These are phyloP conservation scores for Pythium aristosporum DNA, from an alignment of 352 stramenopile genomes.

Conservation along the genomic window DNA sequence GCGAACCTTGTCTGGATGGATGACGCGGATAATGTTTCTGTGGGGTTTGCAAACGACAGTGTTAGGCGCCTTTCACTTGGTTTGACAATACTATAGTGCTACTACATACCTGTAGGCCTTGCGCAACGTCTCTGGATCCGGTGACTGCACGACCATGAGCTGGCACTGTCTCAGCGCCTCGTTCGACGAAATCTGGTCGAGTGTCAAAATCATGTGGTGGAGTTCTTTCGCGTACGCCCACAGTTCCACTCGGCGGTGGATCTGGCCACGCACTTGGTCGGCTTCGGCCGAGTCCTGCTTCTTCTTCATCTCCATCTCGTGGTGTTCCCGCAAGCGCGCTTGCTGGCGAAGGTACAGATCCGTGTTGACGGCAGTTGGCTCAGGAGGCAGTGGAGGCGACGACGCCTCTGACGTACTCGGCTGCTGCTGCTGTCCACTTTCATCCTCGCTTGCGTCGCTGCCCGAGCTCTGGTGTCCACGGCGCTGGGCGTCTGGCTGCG, in stretches of 20 bases:
- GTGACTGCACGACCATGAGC: conserved; percentile 76
- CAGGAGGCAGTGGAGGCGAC: conserved; percentile 60
- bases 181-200: conserved; percentile 78
- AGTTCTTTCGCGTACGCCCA: conserved; percentile 85
- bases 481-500: conserved; percentile 37
- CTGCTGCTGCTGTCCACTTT: conserved; percentile 9
- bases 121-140: conserved; percentile 74
- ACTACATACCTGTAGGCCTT: conserved; percentile 73
- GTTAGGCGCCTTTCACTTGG: background rate
- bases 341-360: conserved; percentile 84
- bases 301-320: conserved; percentile 82
- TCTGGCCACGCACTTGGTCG: conserved; percentile 71
- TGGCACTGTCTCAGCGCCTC: conserved; percentile 75
- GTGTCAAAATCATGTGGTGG: conserved; percentile 79
- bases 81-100: background rate
- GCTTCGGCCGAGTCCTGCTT: conserved; percentile 78
- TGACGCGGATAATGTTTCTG: conserved; percentile 85
- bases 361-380: conserved; percentile 64
- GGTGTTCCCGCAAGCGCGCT: conserved; percentile 74
- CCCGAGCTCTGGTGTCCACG: conserved; percentile 59
- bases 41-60: conserved; percentile 10
- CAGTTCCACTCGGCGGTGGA: conserved; percentile 75
- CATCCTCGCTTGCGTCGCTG: conserved; percentile 41
- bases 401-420: conserved; percentile 29
- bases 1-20: conserved; percentile 87